Percentiles rank a stretch among this genome's conserved stretches.
Conservation (phyloP, 208 protist genomes). For the Acanthamoeba healyi region DNA sequence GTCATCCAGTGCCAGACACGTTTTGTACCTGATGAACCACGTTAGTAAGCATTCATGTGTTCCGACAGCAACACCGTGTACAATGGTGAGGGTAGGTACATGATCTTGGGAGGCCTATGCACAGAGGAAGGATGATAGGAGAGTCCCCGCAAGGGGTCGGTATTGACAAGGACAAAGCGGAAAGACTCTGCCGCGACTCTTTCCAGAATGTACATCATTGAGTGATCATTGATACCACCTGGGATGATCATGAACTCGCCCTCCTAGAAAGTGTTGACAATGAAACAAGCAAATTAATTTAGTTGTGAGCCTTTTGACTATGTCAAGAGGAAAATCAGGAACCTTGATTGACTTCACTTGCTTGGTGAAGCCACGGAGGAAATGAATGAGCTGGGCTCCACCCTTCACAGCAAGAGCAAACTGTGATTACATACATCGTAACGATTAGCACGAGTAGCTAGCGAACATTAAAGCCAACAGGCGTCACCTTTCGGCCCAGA, state of each 20-base stretch:
- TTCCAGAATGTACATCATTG: conserved; percentile 76
- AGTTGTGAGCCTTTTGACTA: too few relatives aligned
- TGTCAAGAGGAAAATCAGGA: background rate
- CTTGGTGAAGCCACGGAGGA: conserved; percentile 70
- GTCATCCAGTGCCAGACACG: conserved; percentile 70
- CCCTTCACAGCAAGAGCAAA: conserved; percentile 71
- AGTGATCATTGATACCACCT: conserved; percentile 64
- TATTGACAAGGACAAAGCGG: conserved; percentile 73
- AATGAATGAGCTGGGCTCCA: conserved; percentile 69
- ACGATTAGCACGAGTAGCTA: too few relatives aligned
- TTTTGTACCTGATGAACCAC: conserved; percentile 60
- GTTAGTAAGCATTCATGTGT: background rate
- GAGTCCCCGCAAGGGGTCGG: conserved; percentile 62
- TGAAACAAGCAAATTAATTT: too few relatives aligned
- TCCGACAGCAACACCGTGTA: background rate
- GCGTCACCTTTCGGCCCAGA: conserved; percentile 37
- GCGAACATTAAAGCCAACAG: too few relatives aligned
- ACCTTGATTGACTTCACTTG: conserved; percentile 73
- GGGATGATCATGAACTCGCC: conserved; percentile 75
- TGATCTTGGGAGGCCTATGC: conserved; percentile 73
- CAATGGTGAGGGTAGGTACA: conserved; percentile 38
- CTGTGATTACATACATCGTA: background rate
- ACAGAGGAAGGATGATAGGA: conserved; percentile 68
- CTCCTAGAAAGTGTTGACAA: background rate
- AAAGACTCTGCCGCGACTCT: conserved; percentile 54